Base-by-base conservation (phyloP, 148 eudicot species). In the Rhododendron ferrugineum region DNA sequence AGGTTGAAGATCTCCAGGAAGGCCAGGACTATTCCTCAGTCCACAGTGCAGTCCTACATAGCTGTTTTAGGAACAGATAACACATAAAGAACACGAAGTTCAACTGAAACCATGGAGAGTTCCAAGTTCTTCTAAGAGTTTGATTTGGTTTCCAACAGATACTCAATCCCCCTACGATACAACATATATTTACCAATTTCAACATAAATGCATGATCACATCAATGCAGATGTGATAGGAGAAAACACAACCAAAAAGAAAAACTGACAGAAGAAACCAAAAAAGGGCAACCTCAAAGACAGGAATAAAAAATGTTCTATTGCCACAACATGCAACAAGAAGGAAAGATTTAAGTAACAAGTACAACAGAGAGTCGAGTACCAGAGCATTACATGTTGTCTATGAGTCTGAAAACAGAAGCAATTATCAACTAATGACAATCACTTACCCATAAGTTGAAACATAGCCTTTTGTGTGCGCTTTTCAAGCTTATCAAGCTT, bases 401-500 rank as follows among this genome's bases (percentile, higher is more conserved):
- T 49, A 13, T 28, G 18, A 70, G 75, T 11, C 75, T 23, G 2
- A 23, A 23, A 2, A 11, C 37, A 83, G 34, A 87, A 6, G 22
- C 20, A 80, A 76, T 9, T 26, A 52, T 32, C 56, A 79, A 34
- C 58, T 30, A 70, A 74, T 49, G 10, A 81, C 78, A 66, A 52
- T 28, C 44, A 80, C 91, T 64, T 92, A 97, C 98, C 96, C 94
- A 93, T 92, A 22, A 97, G 92, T 87, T 91, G 91, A 88, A 89
- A 88, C 82, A 97, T 81, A 22, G 99, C 98, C 91, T 97, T 97
- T 70, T 95, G 97, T 40, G 99, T 95, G 83, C 93, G 92, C 80
- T 88, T 91, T 83, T 97, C 99, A 80, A 97, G 94, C 87, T 97
- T 97, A 90, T 97, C 99, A 81, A 97, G 92, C 90, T 91, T 95